Conservation (phyloP, 1,284 basidiomycete genomes). For the Malassezia globosa region DNA sequence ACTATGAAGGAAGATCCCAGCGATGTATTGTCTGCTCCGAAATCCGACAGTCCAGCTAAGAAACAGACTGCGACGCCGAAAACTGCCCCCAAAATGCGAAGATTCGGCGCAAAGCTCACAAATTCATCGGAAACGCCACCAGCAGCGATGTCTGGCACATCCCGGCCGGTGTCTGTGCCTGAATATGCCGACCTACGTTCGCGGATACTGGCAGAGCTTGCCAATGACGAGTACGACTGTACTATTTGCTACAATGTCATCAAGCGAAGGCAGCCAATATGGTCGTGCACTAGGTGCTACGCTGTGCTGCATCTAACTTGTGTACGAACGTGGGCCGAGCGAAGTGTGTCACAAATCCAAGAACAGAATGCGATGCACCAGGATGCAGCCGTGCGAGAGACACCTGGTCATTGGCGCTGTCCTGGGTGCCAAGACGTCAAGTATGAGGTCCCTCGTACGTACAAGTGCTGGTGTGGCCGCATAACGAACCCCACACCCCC, state of each 20-base stretch:
- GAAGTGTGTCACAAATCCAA: slow-evolving; percentile 38
- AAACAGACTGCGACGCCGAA: too few species aligned
- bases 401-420: slow-evolving; percentile 40
- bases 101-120: slow-evolving; percentile 7
- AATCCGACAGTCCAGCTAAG: neutral
- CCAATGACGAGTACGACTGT: slow-evolving; percentile 40
- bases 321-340: slow-evolving; percentile 40
- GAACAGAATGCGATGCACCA: slow-evolving; percentile 45
- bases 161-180: too few species aligned
- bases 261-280: slow-evolving; percentile 29
- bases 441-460: slow-evolving; percentile 34
- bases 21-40: too few species aligned
- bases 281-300: slow-evolving; percentile 43
- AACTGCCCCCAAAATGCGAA: too few species aligned
- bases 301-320: slow-evolving; percentile 40
- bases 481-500: slow-evolving; percentile 21
- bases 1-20: too few species aligned
- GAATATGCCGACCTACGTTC: slow-evolving; percentile 40
- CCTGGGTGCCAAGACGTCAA: slow-evolving; percentile 41
- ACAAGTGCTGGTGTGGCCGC: slow-evolving; percentile 43
- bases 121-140: neutral
- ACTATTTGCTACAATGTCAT: slow-evolving; percentile 41
- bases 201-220: slow-evolving; percentile 37
- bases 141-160: too few species aligned
- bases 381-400: slow-evolving; percentile 32